A percentile compares a stretch with the other conserved stretches of the same genome.
Conservation (phyloP, 345 rosid species). For the Populus ilicifolia region DNA sequence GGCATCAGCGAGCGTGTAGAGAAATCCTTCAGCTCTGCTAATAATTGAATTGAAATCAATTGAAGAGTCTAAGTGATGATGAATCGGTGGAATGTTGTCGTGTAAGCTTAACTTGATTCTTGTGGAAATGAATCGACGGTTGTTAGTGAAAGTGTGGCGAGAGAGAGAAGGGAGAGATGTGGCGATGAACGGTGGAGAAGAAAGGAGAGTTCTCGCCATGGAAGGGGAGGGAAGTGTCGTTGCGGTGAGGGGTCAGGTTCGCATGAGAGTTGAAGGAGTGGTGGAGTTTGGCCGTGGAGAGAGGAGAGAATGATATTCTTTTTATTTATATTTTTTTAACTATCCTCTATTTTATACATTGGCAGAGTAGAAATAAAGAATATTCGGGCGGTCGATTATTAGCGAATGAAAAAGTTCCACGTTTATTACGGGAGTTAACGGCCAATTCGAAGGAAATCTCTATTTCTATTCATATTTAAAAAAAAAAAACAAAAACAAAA, state of each 20-base stretch:
- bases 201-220: slow-evolving; percentile 85
- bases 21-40: slow-evolving; percentile 61
- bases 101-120: slow-evolving; percentile 62
- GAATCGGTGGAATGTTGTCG: slow-evolving; percentile 58
- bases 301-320: background rate
- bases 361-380: background rate
- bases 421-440: too few relatives aligned
- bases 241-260: slow-evolving; percentile 12
- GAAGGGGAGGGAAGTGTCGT: background rate
- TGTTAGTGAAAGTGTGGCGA: slow-evolving; percentile 41
- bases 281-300: slow-evolving; percentile 8
- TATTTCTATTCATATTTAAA: too few relatives aligned
- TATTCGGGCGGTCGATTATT: background rate
- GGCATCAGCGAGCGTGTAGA: slow-evolving; percentile 83
- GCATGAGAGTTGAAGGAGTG: slow-evolving; percentile 23
- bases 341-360: background rate
- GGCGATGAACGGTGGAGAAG: slow-evolving; percentile 71
- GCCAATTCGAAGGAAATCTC: too few relatives aligned
- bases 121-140: slow-evolving; percentile 53
- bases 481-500: too few relatives aligned
- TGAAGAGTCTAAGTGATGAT: slow-evolving; percentile 42
- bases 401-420: too few relatives aligned
- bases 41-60: slow-evolving; percentile 44
- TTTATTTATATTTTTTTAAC: background rate
- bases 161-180: slow-evolving; percentile 40